A percentile compares a stretch with the other conserved stretches of the same genome.
Evolutionary conservation across 768 basidiomycete species (phyloP).

Genomic region (Tylopilus rubrobrunneus): DNA sequence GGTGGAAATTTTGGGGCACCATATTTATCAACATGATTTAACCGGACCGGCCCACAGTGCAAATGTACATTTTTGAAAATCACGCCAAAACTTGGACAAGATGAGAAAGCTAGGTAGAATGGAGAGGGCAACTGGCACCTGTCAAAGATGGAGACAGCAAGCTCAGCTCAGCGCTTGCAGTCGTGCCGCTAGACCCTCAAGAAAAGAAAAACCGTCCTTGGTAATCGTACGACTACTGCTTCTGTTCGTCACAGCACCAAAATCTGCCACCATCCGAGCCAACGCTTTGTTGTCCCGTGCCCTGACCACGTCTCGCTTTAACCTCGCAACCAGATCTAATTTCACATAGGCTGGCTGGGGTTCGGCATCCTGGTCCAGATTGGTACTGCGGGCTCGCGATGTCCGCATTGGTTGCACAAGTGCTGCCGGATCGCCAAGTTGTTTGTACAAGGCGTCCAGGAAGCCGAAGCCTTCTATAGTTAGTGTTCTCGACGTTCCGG

Average conservation of each 20-base stretch:
- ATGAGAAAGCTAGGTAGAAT: too few species aligned
- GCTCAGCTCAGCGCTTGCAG: conserved; percentile 34
- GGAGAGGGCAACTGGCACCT: neutral
- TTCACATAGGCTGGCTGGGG: conserved; percentile 51
- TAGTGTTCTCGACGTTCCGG: conserved; percentile 60
- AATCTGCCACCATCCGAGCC: conserved; percentile 64
- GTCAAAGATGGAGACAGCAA: neutral
- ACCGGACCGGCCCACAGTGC: neutral
- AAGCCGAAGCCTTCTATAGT: conserved; percentile 71
- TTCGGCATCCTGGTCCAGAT: conserved; percentile 36
- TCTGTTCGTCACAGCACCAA: conserved; percentile 64
- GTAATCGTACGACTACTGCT: conserved; percentile 69
- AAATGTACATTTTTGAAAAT: neutral
- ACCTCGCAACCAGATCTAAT: conserved; percentile 53
- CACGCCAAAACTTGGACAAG: neutral
- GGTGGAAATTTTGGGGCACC: neutral
- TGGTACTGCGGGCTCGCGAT: conserved; percentile 38
- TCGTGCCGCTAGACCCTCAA: conserved; percentile 56
- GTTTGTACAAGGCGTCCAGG: conserved; percentile 66
- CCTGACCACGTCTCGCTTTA: conserved; percentile 49
- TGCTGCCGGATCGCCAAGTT: conserved; percentile 64
- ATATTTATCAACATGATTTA: too few species aligned
- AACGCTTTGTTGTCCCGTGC: conserved; percentile 55
- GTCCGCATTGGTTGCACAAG: conserved; percentile 51
- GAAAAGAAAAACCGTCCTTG: conserved; percentile 71